Evolutionary conservation across 2,329 filamentous ascomycete species (phyloP), one percentile per base, ranked within the genome.

Genomic region (Bisporella sp.): DNA sequence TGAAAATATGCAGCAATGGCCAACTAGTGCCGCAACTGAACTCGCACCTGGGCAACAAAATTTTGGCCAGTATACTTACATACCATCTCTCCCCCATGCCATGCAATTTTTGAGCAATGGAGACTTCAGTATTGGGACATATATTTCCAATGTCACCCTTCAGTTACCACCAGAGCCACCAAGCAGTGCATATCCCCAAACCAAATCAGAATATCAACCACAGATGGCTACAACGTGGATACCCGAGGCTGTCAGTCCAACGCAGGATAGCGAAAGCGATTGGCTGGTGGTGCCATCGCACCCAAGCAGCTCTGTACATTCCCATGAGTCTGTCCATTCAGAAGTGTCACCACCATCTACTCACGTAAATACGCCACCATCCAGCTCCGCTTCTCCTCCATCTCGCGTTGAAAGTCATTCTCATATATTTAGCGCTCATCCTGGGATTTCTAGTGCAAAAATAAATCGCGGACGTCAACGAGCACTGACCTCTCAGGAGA

Each of bases 401-500:
- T 46, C 49, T 11, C 55, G 56, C 32, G 45, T 46, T 5, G 43
- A 50, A n/a, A 46, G 51, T 13, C 59, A 64, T 51, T 51, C 50
- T 2, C 62, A 64, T 44, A 54, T 64, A 6, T 62, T 61, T 32
- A 59, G 54, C 41, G 52, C 59, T 12, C 51, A 51, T 21, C 21
- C 57, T 11, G 58, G 54, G 11, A 50, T 56, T 9, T 44, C 54
- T 6, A 64, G 59, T 41, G 31, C 44, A 6, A 64, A 61, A 29
- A 48, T 54, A 29, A 48, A 56, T 11, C 56, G 55, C 30, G 63
- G 61, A 29, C 61, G 63, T 12, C 56, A 59, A 41, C 50, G 62
- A 40, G 51, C 54, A 4, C 53, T 65, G 6, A 63, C 63, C 5
- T 48, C 55, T n/a, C 46, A 59, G 31, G 62, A 64, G 51, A 65